Evolutionary conservation across 352 stramenopile species (phyloP), one percentile per base, ranked within the genome.

Genomic region (Phytophthora pseudosyringae): DNA sequence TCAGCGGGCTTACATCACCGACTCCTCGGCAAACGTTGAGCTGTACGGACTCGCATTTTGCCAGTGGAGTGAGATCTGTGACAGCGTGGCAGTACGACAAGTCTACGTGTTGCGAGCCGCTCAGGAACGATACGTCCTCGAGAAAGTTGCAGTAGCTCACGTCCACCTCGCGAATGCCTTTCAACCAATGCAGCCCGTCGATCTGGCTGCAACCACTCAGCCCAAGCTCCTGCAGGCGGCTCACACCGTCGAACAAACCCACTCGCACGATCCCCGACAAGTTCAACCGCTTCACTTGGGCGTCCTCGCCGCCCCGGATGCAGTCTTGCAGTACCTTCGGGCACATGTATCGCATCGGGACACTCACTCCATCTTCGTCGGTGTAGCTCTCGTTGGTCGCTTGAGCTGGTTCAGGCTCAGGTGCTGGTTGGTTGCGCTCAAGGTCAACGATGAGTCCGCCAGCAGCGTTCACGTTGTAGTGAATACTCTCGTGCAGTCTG

Each of bases 71-170:
- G 26, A 93, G 66, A 48, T 90, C 67, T 1, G 61, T 65, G 26
- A 93, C 63, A 12, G 39, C 64, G 67, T 92, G 83, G 57, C 83
- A 92, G 59, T 92, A 92, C 13, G 79, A 89, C 15, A 92, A 66
- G 40, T 90, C 79, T 7, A 90, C 79, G 35, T 70, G 65, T 46
- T 72, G 54, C 9, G 77, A 70, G 6, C 58, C 28, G 15, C 50
- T 43, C 11, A 92, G 65, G 55, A 79, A 89, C 21, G 61, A 64
- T 4, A 90, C 45, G 62, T 88, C 73, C 11, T 62, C 56, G n/a
- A 92, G 53, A 32, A 81, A 75, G 50, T 71, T 81, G 58, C 83
- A 92, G 58, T 92, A 92, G 41, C 75, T 87, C 43, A 92, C 35
- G 44, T 92, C 81, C 3, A 92, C 69, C 35, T 85, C 75, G 0